Conservation (phyloP, 83 land plant species). For the Thuja plicata region DNA sequence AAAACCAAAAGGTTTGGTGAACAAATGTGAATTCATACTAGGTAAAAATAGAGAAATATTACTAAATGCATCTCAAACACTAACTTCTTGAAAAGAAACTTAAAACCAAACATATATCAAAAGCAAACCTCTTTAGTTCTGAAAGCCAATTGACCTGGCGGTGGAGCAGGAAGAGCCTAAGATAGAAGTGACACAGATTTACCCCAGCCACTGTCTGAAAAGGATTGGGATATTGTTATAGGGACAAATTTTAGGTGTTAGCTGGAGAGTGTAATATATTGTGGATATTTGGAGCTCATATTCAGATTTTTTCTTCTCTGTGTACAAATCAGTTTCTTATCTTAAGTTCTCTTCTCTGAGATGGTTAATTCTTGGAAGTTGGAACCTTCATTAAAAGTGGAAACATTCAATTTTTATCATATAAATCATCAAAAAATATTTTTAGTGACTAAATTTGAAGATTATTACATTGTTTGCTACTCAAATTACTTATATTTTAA, state of each 20-base stretch:
- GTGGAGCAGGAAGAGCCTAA: no score
- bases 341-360: neutral
- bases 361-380: neutral
- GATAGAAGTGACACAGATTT: constrained; percentile 96
- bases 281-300: neutral
- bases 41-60: no score
- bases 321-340: neutral
- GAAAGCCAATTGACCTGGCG: no score
- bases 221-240: neutral
- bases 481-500: neutral
- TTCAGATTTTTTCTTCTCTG: neutral
- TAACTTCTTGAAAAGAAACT: no score
- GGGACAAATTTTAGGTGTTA: neutral
- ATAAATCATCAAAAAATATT: neutral
- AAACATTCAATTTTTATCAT: neutral
- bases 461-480: neutral
- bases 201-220: constrained; percentile 53
- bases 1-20: neutral
- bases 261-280: neutral
- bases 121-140: no score
- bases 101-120: no score
- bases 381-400: neutral
- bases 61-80: no score
- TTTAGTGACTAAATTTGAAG: neutral
- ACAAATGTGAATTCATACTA: no score